Evolutionary conservation across 2,329 filamentous ascomycete genomes (phyloP), one percentile per base, ranked within the genome.

Genomic region (Akanthomyces lecanii): DNA sequence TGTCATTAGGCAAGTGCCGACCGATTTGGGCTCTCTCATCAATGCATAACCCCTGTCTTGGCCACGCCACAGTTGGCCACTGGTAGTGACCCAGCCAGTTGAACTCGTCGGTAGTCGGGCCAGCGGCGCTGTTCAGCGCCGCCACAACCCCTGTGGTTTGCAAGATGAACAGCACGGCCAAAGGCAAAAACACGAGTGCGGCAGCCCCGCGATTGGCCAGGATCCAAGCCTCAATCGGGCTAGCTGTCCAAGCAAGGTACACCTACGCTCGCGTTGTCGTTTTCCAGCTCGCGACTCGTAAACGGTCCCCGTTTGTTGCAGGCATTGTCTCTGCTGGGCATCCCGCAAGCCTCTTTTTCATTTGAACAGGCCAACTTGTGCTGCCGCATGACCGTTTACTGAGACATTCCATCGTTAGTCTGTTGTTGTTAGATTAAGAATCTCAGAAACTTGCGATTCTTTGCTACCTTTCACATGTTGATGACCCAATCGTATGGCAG

Each of bases 201-300:
- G 45, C 33, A 51, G 56, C 45, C 45, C 30, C 45, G 33, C 45
- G 33, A 59, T 59, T 59, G 56, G 56, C 56, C 33, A 59, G 44
- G 14, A n/a, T 28, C 33, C 30, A 33, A 14, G 33, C 14, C 42
- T 51, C 36, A 4, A 51, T 59, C 23, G 8, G 33, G 30, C 6
- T 59, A 30, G 45, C 44, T 30, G n/a, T 3, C 11, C 21, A 40
- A 30, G 21, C 45, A 42, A 42, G 56, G 30, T 33, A 40, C 55
- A n/a, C 18, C 44, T 50, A 8, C 30, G 56, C 56, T 51, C 33
- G 45, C 45, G 56, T 50, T 51, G 56, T 59, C 30, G 44, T 33
- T 59, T 58, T 11, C 30, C n/a, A 47, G 40, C 44, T 40, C 21
- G 36, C 44, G 21, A 55, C 38, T 42, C 38, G 21, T 28, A 6